These are phyloP conservation scores for Cutaneotrichosporon cavernicola DNA, from an alignment of 1,284 basidiomycete species.

Conservation along the genomic window DNA sequence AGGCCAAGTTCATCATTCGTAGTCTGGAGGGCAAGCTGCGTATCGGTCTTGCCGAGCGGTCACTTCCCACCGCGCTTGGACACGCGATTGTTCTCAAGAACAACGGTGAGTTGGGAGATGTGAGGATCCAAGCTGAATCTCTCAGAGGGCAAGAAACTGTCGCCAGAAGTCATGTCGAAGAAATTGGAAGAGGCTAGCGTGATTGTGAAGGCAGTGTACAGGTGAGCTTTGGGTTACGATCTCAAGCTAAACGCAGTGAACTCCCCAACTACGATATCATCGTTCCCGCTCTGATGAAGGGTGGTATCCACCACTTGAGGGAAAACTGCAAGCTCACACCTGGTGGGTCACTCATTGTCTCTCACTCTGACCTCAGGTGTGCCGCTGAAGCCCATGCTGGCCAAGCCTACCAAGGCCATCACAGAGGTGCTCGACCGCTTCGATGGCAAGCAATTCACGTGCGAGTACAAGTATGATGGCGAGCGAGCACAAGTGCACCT, in stretches of 20 bases:
- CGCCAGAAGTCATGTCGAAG: slow-evolving; percentile 67
- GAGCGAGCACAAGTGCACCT: slow-evolving; percentile 94
- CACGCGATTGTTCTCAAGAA: slow-evolving; percentile 80
- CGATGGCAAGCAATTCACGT: slow-evolving; percentile 92
- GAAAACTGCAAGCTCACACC: slow-evolving; percentile 87
- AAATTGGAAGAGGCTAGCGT: slow-evolving; percentile 77
- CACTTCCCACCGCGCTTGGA: slow-evolving; percentile 81
- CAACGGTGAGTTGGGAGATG: slow-evolving; percentile 57
- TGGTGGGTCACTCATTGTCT: slow-evolving; percentile 53
- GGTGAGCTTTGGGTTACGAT: slow-evolving; percentile 56
- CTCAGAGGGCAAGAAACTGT: slow-evolving; percentile 63
- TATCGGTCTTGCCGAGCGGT: slow-evolving; percentile 94
- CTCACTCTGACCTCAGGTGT: slow-evolving; percentile 57
- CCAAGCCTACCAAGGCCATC: slow-evolving; percentile 99
- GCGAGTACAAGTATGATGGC: slow-evolving; percentile 99
- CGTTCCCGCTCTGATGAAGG: slow-evolving; percentile 82
- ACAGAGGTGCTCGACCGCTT: slow-evolving; percentile 98
- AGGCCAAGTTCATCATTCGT: slow-evolving; percentile 93
- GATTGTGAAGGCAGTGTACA: slow-evolving; percentile 87
- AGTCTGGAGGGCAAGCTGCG: slow-evolving; percentile 95
- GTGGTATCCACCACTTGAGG: slow-evolving; percentile 70
- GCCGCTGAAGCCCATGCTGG: slow-evolving; percentile 98
- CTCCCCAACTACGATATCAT: slow-evolving; percentile 91
- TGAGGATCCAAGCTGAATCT: slow-evolving; percentile 52
- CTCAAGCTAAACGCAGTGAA: slow-evolving; percentile 61